Evolutionary conservation across 179 eudicot genomes (phyloP), one percentile per base, ranked within the genome.

Genomic region (Actinidia arguta): DNA sequence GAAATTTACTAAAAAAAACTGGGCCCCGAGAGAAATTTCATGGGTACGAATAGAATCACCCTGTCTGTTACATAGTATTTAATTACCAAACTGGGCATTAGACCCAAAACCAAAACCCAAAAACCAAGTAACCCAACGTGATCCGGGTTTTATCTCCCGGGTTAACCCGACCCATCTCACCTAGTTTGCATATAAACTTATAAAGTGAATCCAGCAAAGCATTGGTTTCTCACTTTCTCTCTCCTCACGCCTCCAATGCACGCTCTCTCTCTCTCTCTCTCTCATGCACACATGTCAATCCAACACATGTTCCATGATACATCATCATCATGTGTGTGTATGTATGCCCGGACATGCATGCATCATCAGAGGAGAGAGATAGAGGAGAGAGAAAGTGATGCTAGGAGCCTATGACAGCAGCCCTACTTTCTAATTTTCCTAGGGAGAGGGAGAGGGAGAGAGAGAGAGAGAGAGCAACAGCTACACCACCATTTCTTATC

Each of bases 241-340:
- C 39, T 68, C 75, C 64, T 52, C 82, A 68, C 66, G 64, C 82
- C 39, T 51, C 16, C 39, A 64, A 51, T 68, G 82, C 82, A 51
- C 39, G 44, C 62, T 12, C 66, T 10, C 13, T 39, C 5, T 0
- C 64, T 9, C 62, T 64, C 73, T 25, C n/a, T n/a, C n/a, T n/a
- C n/a, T n/a, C 61, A 78, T 78, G 44, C 73, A 16, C 31, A 63
- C 72, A 46, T 71, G 13, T 14, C 50, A 6, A 8, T 13, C 7
- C 62, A 56, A 51, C 54, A 51, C 13, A 51, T 51, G 13, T 51
- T 71, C 44, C 55, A 71, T 71, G 75, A 20, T 71, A 71, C 75
- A 46, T n/a, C 50, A 31, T 31, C 50, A 70, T 11, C 74, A 70
- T 70, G 71, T 52, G 17, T 13, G 54, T 25, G 18, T 8, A 66